Evolutionary conservation across 2,329 filamentous ascomycete genomes (phyloP).

Genomic region (Aphanocladium album): DNA sequence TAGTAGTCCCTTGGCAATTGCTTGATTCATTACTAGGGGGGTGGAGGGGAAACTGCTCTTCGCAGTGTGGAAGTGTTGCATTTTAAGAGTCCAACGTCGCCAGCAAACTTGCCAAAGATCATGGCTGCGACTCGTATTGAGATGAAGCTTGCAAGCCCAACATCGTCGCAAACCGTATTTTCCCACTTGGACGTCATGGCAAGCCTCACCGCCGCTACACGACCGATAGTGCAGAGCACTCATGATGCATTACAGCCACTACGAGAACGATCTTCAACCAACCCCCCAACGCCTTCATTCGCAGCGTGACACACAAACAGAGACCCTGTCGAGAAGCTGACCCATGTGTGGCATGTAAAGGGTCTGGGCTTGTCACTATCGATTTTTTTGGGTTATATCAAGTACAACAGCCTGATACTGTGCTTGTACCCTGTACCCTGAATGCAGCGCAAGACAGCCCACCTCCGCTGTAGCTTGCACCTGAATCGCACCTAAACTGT

Average conservation of each 20-base stretch:
- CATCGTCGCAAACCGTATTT: not conserved
- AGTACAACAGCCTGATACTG: not conserved
- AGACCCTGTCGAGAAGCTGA: not conserved
- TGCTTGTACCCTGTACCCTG: not conserved
- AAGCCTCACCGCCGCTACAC: not conserved
- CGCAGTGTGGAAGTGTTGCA: too few species aligned
- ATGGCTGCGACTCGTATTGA: too few species aligned
- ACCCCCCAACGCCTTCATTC: not conserved
- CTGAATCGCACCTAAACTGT: not conserved
- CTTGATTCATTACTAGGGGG: not conserved
- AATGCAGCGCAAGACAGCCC: not conserved
- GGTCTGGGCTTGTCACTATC: not conserved
- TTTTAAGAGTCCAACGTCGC: too few species aligned
- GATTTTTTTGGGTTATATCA: too few species aligned
- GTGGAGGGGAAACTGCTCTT: too few species aligned
- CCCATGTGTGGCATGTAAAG: not conserved
- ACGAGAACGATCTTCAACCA: not conserved
- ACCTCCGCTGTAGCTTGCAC: not conserved
- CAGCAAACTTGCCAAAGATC: too few species aligned
- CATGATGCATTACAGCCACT: too few species aligned
- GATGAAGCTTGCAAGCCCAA: too few species aligned
- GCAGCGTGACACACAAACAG: constrained; percentile 2
- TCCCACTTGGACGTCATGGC: not conserved
- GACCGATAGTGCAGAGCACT: not conserved
- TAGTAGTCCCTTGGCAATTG: not conserved